phyloP scores from a whole-genome alignment of 2,329 filamentous ascomycete genomes.

The Elsinoe batatas region DNA sequence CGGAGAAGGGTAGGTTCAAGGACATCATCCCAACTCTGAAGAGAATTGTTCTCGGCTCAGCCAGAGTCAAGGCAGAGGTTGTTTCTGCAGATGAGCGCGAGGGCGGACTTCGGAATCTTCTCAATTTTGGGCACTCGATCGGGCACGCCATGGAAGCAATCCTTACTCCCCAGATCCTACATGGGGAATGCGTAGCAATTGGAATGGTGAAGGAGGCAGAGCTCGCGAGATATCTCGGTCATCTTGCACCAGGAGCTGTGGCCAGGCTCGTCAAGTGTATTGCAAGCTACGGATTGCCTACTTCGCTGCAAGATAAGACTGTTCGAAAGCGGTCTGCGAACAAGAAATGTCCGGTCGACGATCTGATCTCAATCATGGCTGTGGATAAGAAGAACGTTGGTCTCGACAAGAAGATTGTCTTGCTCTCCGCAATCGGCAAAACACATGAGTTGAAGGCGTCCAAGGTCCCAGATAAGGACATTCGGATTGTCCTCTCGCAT shows the following conservation, averaged over 20 bases:
- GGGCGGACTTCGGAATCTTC: slow-evolving; percentile 81
- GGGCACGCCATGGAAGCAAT: slow-evolving; percentile 95
- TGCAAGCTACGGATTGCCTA: slow-evolving; percentile 83
- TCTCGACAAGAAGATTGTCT: slow-evolving; percentile 86
- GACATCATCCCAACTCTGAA: slow-evolving; percentile 49
- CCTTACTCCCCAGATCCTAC: slow-evolving; percentile 85
- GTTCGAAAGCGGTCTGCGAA: slow-evolving; percentile 74
- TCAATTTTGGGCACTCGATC: slow-evolving; percentile 98
- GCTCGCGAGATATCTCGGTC: slow-evolving; percentile 76
- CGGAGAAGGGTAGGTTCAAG: slow-evolving; percentile 52
- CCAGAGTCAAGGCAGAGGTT: slow-evolving; percentile 86
- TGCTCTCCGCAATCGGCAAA: slow-evolving; percentile 80
- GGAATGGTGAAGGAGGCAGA: slow-evolving; percentile 99
- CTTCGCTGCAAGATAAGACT: slow-evolving; percentile 70
- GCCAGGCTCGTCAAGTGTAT: slow-evolving; percentile 87
- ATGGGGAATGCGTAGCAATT: slow-evolving; percentile 92
- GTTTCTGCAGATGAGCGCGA: slow-evolving; percentile 92
- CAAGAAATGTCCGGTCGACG: slow-evolving; percentile 78
- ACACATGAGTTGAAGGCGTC: slow-evolving; percentile 82
- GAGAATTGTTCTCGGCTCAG: slow-evolving; percentile 71
- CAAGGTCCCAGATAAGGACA: slow-evolving; percentile 75
- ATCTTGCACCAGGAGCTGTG: slow-evolving; percentile 77
- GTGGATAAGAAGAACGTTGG: slow-evolving; percentile 99
- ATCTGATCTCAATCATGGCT: slow-evolving; percentile 83
- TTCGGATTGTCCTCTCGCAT: slow-evolving; percentile 72